phyloP scores from a whole-genome alignment of 2,329 filamentous ascomycete genomes.

The Neodidymelliopsis sp. region DNA sequence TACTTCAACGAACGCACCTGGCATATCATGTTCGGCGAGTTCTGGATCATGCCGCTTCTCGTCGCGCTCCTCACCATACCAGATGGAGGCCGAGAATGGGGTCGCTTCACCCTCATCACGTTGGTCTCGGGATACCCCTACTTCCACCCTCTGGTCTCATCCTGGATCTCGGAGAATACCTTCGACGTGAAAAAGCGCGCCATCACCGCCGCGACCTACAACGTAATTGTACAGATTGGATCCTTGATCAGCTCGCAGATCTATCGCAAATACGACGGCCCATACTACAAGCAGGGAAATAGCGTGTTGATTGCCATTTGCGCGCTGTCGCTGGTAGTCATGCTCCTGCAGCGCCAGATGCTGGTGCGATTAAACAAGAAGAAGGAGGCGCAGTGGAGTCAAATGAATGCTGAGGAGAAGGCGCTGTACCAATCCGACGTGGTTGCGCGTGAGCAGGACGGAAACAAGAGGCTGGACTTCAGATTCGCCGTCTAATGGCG shows the following conservation, averaged over 20 bases:
- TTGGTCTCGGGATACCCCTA: slow-evolving; percentile 52
- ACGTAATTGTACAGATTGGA: slow-evolving; percentile 55
- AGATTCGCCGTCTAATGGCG: slow-evolving; percentile 37
- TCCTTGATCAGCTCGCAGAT: slow-evolving; percentile 53
- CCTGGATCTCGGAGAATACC: slow-evolving; percentile 68
- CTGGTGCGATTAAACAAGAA: slow-evolving; percentile 32
- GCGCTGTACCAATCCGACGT: slow-evolving; percentile 56
- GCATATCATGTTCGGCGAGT: slow-evolving; percentile 52
- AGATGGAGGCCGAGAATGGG: slow-evolving; percentile 46
- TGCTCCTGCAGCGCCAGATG: slow-evolving; percentile 59
- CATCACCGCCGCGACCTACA: slow-evolving; percentile 70
- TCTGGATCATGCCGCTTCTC: slow-evolving; percentile 53
- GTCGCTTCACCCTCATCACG: slow-evolving; percentile 48
- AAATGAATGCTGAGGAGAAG: slow-evolving; percentile 59
- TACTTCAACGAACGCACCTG: slow-evolving; percentile 62
- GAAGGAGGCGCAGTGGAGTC: slow-evolving; percentile 58
- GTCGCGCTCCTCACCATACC: slow-evolving; percentile 49
- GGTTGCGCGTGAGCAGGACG: slow-evolving; percentile 38
- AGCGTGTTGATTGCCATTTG: slow-evolving; percentile 59
- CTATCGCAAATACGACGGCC: slow-evolving; percentile 62
- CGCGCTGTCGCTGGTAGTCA: slow-evolving; percentile 57
- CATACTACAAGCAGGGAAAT: slow-evolving; percentile 63
- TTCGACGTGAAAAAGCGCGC: slow-evolving; percentile 68
- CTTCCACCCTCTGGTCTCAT: slow-evolving; percentile 66
- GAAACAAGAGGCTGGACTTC: slow-evolving; percentile 52